Conservation (phyloP, 805 yeast genomes). For the Cyberlindnera meyerae region DNA sequence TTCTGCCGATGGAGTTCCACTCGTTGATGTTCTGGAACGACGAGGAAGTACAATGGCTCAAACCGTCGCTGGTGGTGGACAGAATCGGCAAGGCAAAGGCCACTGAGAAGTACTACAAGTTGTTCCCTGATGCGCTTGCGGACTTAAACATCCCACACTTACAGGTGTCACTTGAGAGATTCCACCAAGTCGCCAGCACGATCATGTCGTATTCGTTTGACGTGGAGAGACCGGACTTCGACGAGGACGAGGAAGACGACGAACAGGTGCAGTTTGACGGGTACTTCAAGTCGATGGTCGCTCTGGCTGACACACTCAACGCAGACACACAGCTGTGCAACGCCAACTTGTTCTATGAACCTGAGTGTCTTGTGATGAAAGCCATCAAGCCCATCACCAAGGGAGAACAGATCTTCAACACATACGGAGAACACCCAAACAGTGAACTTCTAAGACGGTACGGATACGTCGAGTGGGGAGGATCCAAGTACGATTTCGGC, state of each 20-base stretch:
- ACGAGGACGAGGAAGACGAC: conserved; percentile 33
- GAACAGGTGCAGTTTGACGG: conserved; percentile 35
- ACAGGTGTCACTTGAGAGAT: conserved; percentile 47
- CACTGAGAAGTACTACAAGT: conserved; percentile 47
- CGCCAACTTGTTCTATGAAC: conserved; percentile 57
- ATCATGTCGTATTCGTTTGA: conserved; percentile 93
- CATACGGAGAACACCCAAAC: conserved; percentile 88
- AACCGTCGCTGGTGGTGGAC: conserved; percentile 65
- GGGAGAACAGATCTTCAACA: conserved; percentile 79
- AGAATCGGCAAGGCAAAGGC: conserved; percentile 73
- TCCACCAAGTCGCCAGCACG: conserved; percentile 68
- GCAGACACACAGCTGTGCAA: conserved; percentile 76
- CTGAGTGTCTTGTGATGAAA: conserved; percentile 58
- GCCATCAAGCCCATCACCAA: conserved; percentile 53
- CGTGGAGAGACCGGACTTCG: conserved; percentile 42
- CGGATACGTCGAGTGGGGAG: conserved; percentile 78
- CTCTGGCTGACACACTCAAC: conserved; percentile 86
- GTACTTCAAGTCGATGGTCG: conserved; percentile 79
- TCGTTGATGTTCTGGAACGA: conserved; percentile 79
- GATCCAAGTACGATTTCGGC: conserved; percentile 75
- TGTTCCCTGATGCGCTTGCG: conserved; percentile 37
- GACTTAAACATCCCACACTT: conserved; percentile 34
- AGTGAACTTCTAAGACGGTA: conserved; percentile 86
- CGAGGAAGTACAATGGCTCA: conserved; percentile 48
- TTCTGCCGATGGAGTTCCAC: conserved; percentile 61